Conservation (phyloP, 2,329 filamentous ascomycete genomes). For the Cryphonectria parasitica region DNA sequence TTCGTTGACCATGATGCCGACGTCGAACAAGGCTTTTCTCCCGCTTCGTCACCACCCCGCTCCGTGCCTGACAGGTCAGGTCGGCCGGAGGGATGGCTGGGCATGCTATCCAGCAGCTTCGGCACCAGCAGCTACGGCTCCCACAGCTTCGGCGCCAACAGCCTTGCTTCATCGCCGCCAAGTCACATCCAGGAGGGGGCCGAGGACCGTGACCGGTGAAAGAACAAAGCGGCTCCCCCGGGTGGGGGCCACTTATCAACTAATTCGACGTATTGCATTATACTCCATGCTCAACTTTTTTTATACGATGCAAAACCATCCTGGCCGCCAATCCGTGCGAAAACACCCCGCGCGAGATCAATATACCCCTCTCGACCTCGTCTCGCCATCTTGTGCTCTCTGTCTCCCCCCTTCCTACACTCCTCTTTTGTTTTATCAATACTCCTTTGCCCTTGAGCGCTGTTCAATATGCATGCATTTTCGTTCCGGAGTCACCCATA, state of each 20-base stretch:
- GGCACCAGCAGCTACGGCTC: slow-evolving; percentile 20
- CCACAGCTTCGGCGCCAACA: slow-evolving; percentile 21
- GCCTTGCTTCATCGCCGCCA: slow-evolving; percentile 20
- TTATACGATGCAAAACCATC: not conserved
- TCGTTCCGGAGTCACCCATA: not conserved
- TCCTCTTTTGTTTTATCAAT: not conserved
- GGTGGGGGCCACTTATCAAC: no score
- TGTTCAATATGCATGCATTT: slow-evolving; percentile 18
- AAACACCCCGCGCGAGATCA: not conserved
- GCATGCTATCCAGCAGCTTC: slow-evolving; percentile 27
- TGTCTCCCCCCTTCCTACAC: no score
- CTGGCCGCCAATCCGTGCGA: not conserved
- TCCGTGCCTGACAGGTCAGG: slow-evolving; percentile 8
- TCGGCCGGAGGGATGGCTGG: slow-evolving; percentile 22
- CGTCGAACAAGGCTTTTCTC: slow-evolving; percentile 47
- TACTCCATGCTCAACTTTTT: not conserved
- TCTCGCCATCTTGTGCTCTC: not conserved
- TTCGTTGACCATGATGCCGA: slow-evolving; percentile 41
- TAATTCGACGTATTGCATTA: no score
- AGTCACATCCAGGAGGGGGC: slow-evolving; percentile 15
- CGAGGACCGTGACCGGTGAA: slow-evolving; percentile 28
- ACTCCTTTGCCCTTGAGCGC: slow-evolving; percentile 7
- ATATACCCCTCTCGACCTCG: not conserved
- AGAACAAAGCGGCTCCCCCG: no score
- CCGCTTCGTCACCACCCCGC: slow-evolving; percentile 35